Conservation (phyloP, 257 asterid genomes). For the Lycium barbarum region DNA sequence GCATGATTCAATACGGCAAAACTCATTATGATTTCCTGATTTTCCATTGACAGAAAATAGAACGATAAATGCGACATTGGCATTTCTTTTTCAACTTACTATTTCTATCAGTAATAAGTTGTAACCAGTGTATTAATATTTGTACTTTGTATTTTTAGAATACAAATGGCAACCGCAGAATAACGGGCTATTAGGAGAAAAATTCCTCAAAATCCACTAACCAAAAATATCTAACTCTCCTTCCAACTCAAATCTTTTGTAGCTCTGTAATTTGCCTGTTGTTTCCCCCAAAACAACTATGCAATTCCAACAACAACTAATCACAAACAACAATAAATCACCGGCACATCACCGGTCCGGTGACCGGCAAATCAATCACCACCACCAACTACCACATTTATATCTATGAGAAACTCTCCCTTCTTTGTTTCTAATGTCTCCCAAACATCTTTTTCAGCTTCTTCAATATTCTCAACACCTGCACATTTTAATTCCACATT, state of each 20-base stretch:
- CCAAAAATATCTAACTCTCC: background rate
- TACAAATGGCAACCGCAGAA: background rate
- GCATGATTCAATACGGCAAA: too few relatives aligned
- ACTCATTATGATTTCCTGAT: too few relatives aligned
- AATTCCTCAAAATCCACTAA: conserved; percentile 11
- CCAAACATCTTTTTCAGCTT: conserved; percentile 26
- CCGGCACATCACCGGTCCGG: conserved; percentile 36
- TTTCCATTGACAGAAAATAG: too few relatives aligned
- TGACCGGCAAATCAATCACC: conserved; percentile 38
- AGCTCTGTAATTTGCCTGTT: background rate
- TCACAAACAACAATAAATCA: conserved; percentile 3
- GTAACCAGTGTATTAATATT: background rate
- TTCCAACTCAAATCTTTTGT: background rate
- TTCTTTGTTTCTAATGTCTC: conserved; percentile 32
- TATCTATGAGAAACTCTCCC: conserved; percentile 55
- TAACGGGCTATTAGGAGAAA: background rate
- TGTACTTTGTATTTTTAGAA: background rate
- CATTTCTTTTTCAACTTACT: background rate
- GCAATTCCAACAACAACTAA: conserved; percentile 47
- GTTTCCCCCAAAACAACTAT: conserved; percentile 34
- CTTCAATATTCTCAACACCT: conserved; percentile 14
- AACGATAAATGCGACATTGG: background rate
- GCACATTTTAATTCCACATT: background rate
- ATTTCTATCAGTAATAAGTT: background rate
- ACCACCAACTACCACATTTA: background rate